Base-by-base conservation (phyloP, 192 early-diverging fungal genomes). In the Backusella liffmaniae region DNA sequence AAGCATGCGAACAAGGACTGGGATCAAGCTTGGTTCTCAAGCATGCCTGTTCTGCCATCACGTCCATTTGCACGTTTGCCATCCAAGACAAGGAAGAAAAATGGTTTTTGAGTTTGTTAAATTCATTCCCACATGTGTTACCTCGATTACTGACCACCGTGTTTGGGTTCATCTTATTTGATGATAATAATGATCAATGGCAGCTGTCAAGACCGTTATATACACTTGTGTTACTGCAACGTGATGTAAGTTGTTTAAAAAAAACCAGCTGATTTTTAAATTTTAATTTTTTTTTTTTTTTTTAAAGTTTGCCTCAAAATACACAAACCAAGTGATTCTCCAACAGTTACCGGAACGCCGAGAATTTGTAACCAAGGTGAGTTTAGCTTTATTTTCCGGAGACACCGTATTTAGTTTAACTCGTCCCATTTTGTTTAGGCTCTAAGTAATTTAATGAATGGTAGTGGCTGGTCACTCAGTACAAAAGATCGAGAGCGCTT, bases 181-280 rank as follows among this genome's bases (percentile, higher is more conserved):
- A 96, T 74, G 94, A 96, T 74, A 79, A 88, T 13, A 84, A 88
- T 41, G 95, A 93, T 74, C 90, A 95, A 79, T 97, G 95, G 95
- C 89, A 90, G 56, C 82, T 96, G 66, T 91, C 92, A 70, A 78
- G 94, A 30, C 94, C 96, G 10, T 83, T 97, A 68, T 85, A 96
- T 69, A 89, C 90, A 13, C 79, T 97, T 75, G 89, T 96, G 16
- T 78, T 94, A 69, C 84, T 96, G 62, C 89, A 94, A 73, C 87
- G 86, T 46, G 91, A 93, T 18, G 81, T 82, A 76, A 78, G 68
- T 41, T 7, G 32, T 49, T 51, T 51, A n/a, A 56, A 56, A n/a
- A 59, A 26, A 35, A 71, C 8, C 70, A 71, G 21, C 70, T 71
- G 42, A 37, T 29, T 37, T 34, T 29, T 23, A 13, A 46, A 42